phyloP scores from a whole-genome alignment of 2,329 filamentous ascomycete species.

The Thielaviopsis punctulata region DNA sequence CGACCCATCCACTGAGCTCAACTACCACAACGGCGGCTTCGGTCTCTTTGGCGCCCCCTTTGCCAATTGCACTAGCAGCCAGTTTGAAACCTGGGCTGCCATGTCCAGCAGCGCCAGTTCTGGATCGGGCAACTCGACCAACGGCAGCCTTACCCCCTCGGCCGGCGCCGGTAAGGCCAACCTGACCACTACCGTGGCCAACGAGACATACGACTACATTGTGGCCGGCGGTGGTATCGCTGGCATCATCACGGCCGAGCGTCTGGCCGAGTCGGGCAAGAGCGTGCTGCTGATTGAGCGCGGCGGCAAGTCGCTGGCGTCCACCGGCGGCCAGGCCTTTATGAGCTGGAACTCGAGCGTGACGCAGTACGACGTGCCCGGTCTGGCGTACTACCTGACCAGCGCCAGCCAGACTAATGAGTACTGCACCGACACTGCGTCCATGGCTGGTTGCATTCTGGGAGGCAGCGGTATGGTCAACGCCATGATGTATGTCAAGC shows the following conservation, averaged over 20 bases:
- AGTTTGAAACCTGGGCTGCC: slow-evolving; percentile 17
- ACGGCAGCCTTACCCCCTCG: slow-evolving; percentile 31
- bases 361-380: slow-evolving; percentile 55
- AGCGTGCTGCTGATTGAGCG: slow-evolving; percentile 49
- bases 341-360: slow-evolving; percentile 46
- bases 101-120: slow-evolving; percentile 11
- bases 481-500: slow-evolving; percentile 49
- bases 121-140: slow-evolving; percentile 20
- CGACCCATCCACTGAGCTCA: slow-evolving; percentile 19
- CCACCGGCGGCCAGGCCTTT: slow-evolving; percentile 42
- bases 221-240: slow-evolving; percentile 20
- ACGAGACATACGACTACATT: slow-evolving; percentile 22
- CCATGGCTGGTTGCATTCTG: slow-evolving; percentile 55
- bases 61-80: slow-evolving; percentile 19
- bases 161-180: slow-evolving; percentile 26
- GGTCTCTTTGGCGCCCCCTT: slow-evolving; percentile 21
- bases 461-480: slow-evolving; percentile 52
- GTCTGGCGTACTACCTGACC: slow-evolving; percentile 50
- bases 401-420: slow-evolving; percentile 45
- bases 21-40: slow-evolving; percentile 25
- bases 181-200: slow-evolving; percentile 27
- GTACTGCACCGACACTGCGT: slow-evolving; percentile 49
- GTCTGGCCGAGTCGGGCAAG: slow-evolving; percentile 29
- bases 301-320: slow-evolving; percentile 41
- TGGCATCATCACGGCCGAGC: slow-evolving; percentile 19